These are phyloP conservation scores for Tillandsia leiboldiana DNA, from an alignment of 176 grass and related monocot species.

Conservation along the genomic window DNA sequence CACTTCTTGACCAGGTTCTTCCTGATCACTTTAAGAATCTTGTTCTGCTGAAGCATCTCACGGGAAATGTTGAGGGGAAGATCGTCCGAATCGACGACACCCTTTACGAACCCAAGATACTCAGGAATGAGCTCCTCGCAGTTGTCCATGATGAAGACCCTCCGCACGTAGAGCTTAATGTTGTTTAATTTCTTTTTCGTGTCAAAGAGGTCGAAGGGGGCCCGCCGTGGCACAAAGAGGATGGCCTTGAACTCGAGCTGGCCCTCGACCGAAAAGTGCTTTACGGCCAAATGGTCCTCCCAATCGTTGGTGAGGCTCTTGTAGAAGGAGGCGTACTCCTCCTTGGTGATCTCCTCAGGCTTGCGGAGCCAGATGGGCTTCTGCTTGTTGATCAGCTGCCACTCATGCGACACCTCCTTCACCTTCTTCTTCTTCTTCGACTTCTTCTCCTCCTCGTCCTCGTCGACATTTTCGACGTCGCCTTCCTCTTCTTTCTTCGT, in stretches of 20 bases:
- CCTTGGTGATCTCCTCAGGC: constrained; percentile 38
- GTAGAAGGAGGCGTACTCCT: constrained; percentile 39
- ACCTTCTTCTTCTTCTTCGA: constrained; percentile 41
- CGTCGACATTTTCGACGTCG: constrained; percentile 35
- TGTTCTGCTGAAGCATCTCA: constrained; percentile 48
- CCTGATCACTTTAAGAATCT: constrained; percentile 43
- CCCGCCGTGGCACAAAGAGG: constrained; percentile 33
- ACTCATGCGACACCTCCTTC: constrained; percentile 36
- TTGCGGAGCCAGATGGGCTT: constrained; percentile 46
- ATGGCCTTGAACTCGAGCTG: constrained; percentile 45
- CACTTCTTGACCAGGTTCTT: constrained; percentile 47
- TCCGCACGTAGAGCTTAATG: constrained; percentile 37
- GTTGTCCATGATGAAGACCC: constrained; percentile 47
- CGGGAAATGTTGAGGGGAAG: constrained; percentile 38
- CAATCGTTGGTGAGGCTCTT: constrained; percentile 45
- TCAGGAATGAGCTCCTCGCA: constrained; percentile 41
- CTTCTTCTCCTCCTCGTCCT: constrained; percentile 31
- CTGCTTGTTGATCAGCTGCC: constrained; percentile 40
- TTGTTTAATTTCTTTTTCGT: constrained; percentile 39
- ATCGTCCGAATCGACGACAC: constrained; percentile 39
- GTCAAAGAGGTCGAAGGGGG: constrained; percentile 42
- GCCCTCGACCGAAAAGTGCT: constrained; percentile 44
- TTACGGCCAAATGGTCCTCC: constrained; percentile 44
- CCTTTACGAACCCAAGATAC: constrained; percentile 36
- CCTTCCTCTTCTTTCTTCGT: constrained; percentile 40